Conservation (phyloP, 1,284 basidiomycete species). For the Rhodotorula sp. region DNA sequence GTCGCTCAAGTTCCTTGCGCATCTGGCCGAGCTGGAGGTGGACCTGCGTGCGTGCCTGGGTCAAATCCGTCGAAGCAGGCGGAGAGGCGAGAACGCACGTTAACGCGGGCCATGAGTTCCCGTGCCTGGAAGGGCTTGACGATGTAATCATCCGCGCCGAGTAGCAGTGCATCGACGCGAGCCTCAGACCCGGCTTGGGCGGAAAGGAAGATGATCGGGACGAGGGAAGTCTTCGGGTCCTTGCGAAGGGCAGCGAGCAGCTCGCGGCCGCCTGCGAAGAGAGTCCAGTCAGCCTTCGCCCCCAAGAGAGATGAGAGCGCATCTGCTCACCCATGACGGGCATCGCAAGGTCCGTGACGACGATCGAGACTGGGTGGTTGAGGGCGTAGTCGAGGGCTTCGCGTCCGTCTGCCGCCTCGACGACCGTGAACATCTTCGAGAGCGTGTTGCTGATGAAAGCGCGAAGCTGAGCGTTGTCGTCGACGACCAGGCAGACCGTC, state of each 20-base stretch:
- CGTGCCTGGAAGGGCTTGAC: slow-evolving; percentile 43
- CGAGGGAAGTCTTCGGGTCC: slow-evolving; percentile 27
- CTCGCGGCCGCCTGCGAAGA: slow-evolving; percentile 33
- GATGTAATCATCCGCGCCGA: slow-evolving; percentile 44
- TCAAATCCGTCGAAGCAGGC: too few relatives aligned
- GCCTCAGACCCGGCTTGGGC: slow-evolving; percentile 44
- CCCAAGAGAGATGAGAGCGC: too few relatives aligned
- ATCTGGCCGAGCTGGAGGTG: slow-evolving; percentile 45
- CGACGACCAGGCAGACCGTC: slow-evolving; percentile 26
- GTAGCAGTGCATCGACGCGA: slow-evolving; percentile 42
- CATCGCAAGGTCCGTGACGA: slow-evolving; percentile 45
- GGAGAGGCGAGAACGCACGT: slow-evolving; percentile 8
- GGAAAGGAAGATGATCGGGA: slow-evolving; percentile 44
- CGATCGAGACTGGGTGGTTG: slow-evolving; percentile 34
- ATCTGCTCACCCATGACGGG: slow-evolving; percentile 16
- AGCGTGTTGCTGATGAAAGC: slow-evolving; percentile 40
- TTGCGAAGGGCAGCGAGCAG: slow-evolving; percentile 37
- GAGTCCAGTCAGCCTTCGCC: background rate
- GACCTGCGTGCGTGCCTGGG: too few relatives aligned
- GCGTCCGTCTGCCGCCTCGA: slow-evolving; percentile 34
- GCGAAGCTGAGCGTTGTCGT: slow-evolving; percentile 28
- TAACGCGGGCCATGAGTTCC: slow-evolving; percentile 43
- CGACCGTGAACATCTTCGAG: slow-evolving; percentile 39
- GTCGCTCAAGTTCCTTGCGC: slow-evolving; percentile 42
- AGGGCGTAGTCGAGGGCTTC: slow-evolving; percentile 40